Conservation (phyloP, 2,329 filamentous ascomycete genomes). For the Penicillium decumbens region DNA sequence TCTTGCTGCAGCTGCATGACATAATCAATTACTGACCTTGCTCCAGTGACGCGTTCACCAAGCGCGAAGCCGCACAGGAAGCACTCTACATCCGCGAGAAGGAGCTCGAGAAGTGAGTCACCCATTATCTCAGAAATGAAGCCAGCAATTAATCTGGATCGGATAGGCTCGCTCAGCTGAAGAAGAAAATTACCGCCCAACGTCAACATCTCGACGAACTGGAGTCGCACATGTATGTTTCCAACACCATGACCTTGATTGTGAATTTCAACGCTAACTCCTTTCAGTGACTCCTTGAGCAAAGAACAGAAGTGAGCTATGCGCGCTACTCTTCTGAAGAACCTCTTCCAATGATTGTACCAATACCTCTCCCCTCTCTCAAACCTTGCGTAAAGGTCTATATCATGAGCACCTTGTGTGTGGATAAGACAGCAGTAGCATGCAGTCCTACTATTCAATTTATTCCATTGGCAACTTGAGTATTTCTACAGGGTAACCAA, state of each 20-base stretch:
- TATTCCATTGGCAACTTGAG: background rate
- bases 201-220: constrained; percentile 79
- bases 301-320: constrained; percentile 58
- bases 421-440: constrained; percentile 9
- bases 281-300: constrained; percentile 67
- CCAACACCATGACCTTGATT: background rate
- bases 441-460: constrained; percentile 5
- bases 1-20: constrained; percentile 12
- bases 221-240: constrained; percentile 74
- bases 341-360: constrained; percentile 8
- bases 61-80: constrained; percentile 83
- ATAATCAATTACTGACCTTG: constrained; percentile 17
- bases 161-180: constrained; percentile 62
- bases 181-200: constrained; percentile 66
- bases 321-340: background rate
- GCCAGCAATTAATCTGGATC: constrained; percentile 6
- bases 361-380: constrained; percentile 8
- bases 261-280: constrained; percentile 8
- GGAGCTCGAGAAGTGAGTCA: constrained; percentile 73
- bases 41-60: constrained; percentile 75
- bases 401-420: constrained; percentile 8
- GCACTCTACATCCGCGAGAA: constrained; percentile 78
- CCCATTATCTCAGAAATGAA: background rate
- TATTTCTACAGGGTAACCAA: background rate
- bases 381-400: constrained; percentile 1